Evolutionary conservation across 805 yeast species (phyloP).

Genomic region (Jamesozyma hellenica): DNA sequence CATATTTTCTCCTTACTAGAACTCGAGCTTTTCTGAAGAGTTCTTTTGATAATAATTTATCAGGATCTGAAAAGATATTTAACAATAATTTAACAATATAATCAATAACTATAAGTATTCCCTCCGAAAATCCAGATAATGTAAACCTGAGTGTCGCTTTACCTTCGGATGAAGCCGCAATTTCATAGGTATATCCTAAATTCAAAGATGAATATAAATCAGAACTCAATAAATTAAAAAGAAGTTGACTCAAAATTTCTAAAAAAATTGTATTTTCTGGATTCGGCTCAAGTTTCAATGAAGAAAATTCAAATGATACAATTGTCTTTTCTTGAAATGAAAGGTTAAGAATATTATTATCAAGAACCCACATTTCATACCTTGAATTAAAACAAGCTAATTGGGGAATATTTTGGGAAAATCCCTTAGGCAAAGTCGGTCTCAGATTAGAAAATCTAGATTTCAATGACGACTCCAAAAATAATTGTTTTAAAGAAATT

Average conservation of each 20-base stretch:
- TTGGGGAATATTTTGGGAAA: constrained; percentile 27
- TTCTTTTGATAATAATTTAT: constrained; percentile 19
- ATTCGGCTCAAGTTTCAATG: constrained; percentile 23
- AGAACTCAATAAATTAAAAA: constrained; percentile 34
- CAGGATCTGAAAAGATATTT: constrained; percentile 5
- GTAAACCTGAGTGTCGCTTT: constrained; percentile 44
- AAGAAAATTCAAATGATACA: constrained; percentile 39
- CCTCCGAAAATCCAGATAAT: constrained; percentile 42
- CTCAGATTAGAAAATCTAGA: constrained; percentile 28
- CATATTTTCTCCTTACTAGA: constrained; percentile 38
- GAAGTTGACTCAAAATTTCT: constrained; percentile 44
- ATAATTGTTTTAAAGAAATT: constrained; percentile 16
- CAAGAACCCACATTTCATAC: constrained; percentile 45
- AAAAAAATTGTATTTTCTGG: constrained; percentile 36
- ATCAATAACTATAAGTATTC: constrained; percentile 30
- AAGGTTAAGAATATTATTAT: constrained; percentile 22
- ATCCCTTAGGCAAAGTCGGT: constrained; percentile 26
- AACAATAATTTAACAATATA: constrained; percentile 29
- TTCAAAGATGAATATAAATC: constrained; percentile 44
- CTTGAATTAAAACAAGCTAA: constrained; percentile 28
- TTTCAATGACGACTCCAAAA: constrained; percentile 7
- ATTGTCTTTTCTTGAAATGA: constrained; percentile 27
- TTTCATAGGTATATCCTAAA: constrained; percentile 48
- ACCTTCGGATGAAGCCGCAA: constrained; percentile 46
- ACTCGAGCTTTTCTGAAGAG: constrained; percentile 40